Conservation (phyloP, 306 rosid species). For the Mucuna pruriens region DNA sequence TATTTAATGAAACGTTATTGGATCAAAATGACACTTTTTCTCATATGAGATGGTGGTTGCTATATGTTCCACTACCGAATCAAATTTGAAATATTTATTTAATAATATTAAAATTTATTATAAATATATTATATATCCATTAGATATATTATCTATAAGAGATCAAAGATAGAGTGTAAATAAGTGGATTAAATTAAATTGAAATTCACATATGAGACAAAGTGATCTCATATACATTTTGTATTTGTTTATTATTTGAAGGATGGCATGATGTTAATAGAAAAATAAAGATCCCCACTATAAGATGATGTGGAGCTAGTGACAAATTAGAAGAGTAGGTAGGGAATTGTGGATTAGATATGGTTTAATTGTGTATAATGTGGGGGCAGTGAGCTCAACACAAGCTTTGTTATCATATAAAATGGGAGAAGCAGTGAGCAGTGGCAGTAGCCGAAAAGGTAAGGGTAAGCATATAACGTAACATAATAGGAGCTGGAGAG, state of each 20-base stretch:
- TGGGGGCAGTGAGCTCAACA: slow-evolving; percentile 23
- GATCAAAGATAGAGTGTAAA: no score
- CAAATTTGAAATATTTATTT: no score
- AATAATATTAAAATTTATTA: no score
- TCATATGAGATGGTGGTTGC: no score
- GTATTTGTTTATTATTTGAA: not conserved
- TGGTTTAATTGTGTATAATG: not conserved
- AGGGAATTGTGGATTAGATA: slow-evolving; percentile 22
- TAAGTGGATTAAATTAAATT: no score
- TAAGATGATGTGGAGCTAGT: not conserved
- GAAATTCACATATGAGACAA: no score
- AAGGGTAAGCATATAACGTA: slow-evolving; percentile 32
- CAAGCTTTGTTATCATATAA: slow-evolving; percentile 18
- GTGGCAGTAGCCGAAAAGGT: slow-evolving; percentile 34
- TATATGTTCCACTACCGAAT: no score
- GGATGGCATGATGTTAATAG: not conserved
- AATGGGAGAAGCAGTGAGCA: slow-evolving; percentile 25
- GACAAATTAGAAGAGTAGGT: slow-evolving; percentile 32
- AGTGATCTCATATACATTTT: no score
- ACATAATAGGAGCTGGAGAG: slow-evolving; percentile 42
- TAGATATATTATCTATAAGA: no score
- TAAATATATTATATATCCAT: no score
- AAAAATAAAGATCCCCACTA: slow-evolving; percentile 7
- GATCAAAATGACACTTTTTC: no score
- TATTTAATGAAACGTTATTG: no score